Evolutionary conservation across 805 yeast species (phyloP).

Genomic region (Zygosaccharomyces pseudorouxii): DNA sequence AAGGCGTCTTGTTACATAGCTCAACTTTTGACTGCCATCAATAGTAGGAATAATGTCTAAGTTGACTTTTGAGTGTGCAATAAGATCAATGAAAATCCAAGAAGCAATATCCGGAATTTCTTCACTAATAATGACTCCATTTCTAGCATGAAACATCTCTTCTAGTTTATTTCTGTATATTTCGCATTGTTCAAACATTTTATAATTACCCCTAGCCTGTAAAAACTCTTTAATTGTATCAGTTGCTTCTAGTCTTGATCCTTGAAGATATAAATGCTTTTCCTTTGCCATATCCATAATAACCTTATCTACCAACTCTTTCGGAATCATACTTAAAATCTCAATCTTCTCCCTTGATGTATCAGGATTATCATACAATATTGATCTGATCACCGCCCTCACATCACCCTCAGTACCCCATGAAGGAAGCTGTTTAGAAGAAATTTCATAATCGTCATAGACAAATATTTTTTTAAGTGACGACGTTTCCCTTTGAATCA

Average conservation of each 20-base stretch:
- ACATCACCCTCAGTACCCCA: conserved; percentile 23
- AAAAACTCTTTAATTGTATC: conserved; percentile 22
- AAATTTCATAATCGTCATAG: conserved; percentile 13
- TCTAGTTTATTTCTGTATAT: conserved; percentile 42
- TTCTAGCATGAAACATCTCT: conserved; percentile 40
- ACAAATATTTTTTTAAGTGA: conserved; percentile 37
- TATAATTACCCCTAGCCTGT: conserved; percentile 29
- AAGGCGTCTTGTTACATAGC: conserved; percentile 71
- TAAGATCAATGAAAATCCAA: conserved; percentile 53
- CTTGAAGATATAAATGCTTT: conserved; percentile 50
- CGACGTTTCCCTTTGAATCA: conserved; percentile 64
- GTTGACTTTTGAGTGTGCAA: conserved; percentile 41
- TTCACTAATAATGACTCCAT: conserved; percentile 53
- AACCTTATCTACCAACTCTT: conserved; percentile 46
- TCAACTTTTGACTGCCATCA: conserved; percentile 45
- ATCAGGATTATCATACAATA: conserved; percentile 31
- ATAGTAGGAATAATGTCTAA: conserved; percentile 54
- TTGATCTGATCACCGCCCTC: conserved; percentile 35
- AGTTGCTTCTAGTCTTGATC: conserved; percentile 37
- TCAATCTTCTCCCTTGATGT: conserved; percentile 29
- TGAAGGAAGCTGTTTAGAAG: not conserved
- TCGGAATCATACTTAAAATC: conserved; percentile 39
- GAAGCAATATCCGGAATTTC: conserved; percentile 58
- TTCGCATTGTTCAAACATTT: conserved; percentile 44
- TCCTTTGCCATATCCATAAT: conserved; percentile 44